phyloP scores from a whole-genome alignment of 2,329 filamentous ascomycete species.

The Aspergillus caelatus region DNA sequence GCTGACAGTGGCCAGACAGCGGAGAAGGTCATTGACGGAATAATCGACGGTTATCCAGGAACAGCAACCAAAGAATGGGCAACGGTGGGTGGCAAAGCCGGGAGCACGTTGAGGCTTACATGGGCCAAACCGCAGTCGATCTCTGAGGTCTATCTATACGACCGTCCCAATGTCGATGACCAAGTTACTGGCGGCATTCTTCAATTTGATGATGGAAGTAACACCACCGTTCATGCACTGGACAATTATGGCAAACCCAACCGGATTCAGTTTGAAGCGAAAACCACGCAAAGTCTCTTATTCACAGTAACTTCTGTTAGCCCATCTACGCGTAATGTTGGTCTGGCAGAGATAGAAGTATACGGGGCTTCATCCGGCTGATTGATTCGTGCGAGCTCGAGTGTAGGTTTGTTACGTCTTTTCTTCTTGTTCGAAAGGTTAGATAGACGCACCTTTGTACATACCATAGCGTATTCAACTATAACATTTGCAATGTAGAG shows the following conservation, averaged over 20 bases:
- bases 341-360: constrained; percentile 14
- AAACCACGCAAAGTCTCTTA: constrained; percentile 3
- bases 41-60: constrained; percentile 7
- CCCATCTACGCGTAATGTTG: constrained; percentile 10
- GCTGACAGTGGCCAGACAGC: not conserved
- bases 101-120: constrained; percentile 7
- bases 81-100: constrained; percentile 8
- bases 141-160: constrained; percentile 11
- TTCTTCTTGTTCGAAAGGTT: not conserved
- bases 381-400: not conserved
- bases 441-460: not conserved
- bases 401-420: not conserved
- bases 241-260: constrained; percentile 11
- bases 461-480: not conserved
- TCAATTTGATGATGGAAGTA: constrained; percentile 11
- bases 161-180: constrained; percentile 13
- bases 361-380: not conserved
- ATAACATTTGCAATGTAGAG: not conserved
- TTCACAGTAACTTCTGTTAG: constrained; percentile 13
- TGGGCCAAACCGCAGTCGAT: constrained; percentile 11
- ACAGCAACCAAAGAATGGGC: constrained; percentile 5
- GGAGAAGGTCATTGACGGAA: constrained; percentile 9
- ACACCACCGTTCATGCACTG: not conserved
- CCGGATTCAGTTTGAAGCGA: not conserved
- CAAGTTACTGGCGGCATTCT: constrained; percentile 9